Conservation (phyloP, 257 asterid genomes). For the Solanum chmielewskii region DNA sequence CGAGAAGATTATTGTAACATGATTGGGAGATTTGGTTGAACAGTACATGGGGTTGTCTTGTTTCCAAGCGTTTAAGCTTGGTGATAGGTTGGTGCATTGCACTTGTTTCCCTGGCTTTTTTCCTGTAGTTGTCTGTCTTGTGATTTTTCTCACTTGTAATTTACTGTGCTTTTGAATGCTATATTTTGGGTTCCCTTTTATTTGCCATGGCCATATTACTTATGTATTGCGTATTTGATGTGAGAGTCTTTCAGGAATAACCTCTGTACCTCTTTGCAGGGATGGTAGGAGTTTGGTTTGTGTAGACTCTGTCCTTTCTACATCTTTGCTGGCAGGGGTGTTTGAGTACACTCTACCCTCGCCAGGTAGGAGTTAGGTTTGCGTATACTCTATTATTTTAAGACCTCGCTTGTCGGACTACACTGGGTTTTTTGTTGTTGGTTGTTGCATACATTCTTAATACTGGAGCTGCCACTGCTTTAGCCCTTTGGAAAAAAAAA, state of each 20-base stretch:
- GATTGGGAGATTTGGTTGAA: neutral
- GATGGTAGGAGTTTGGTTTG: neutral
- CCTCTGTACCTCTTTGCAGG: neutral
- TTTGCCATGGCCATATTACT: neutral
- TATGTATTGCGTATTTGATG: neutral
- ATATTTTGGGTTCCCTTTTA: neutral
- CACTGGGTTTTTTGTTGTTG: neutral
- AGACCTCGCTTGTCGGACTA: neutral
- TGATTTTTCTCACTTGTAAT: neutral
- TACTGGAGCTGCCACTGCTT: neutral
- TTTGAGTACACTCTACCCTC: neutral
- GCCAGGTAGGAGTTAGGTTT: neutral
- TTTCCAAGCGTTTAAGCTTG: neutral
- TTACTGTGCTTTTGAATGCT: neutral
- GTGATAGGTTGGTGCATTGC: neutral
- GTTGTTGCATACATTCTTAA: neutral
- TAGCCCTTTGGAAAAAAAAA: neutral
- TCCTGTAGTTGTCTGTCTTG: neutral
- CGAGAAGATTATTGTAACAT: neutral
- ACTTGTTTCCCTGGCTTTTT: neutral
- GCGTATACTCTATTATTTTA: no score
- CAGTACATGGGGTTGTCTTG: neutral
- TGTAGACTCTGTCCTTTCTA: no score
- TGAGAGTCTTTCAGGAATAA: accelerated
- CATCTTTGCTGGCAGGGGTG: neutral